These are phyloP conservation scores for Pythium coloratum DNA, from an alignment of 352 stramenopile species.

Conservation along the genomic window DNA sequence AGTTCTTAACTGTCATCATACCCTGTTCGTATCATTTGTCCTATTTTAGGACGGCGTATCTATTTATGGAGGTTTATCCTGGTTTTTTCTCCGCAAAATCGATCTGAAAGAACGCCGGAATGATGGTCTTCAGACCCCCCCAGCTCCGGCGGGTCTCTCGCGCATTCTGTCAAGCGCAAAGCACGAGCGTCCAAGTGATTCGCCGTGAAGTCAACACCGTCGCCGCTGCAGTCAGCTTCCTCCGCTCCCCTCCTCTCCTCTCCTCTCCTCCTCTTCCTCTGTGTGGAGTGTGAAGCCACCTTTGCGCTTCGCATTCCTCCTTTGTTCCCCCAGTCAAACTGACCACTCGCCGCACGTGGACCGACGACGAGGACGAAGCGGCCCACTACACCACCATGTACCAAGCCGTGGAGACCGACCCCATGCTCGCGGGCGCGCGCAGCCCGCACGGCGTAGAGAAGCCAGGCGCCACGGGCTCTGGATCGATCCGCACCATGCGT, in stretches of 20 bases:
- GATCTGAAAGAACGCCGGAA: not conserved
- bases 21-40: not conserved
- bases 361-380: conserved; percentile 28
- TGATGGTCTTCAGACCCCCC: conserved; percentile 7
- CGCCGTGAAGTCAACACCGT: not conserved
- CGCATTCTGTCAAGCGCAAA: conserved; percentile 1
- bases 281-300: conserved; percentile 16
- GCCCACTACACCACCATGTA: conserved; percentile 65
- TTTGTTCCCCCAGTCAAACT: conserved; percentile 13
- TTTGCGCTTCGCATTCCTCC: conserved; percentile 10
- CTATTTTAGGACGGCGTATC: not conserved
- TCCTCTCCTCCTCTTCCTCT: not conserved
- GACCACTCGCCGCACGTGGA: conserved; percentile 25
- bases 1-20: not conserved
- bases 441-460: conserved; percentile 32
- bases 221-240: conserved; percentile 12
- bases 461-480: conserved; percentile 30
- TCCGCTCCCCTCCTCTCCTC: not conserved
- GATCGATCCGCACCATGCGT: conserved; percentile 65
- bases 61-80: conserved; percentile 8
- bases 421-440: conserved; percentile 55
- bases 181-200: not conserved
- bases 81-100: not conserved
- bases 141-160: not conserved
- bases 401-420: conserved; percentile 68